Evolutionary conservation across 2,329 filamentous ascomycete species (phyloP).

Genomic region (Fusarium sp.): DNA sequence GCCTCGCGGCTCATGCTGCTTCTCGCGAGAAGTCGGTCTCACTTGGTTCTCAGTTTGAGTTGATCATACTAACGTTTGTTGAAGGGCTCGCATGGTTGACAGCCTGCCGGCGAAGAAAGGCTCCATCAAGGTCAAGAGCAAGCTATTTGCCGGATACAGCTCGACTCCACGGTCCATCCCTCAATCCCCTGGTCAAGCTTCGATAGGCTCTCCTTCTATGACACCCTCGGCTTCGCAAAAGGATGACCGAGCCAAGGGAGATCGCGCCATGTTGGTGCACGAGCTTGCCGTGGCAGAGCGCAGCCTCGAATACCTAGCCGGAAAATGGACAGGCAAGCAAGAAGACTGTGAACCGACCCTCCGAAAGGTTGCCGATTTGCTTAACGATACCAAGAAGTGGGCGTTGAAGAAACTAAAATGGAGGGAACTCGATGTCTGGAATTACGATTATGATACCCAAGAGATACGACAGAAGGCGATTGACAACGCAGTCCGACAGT

Average conservation of each 20-base stretch:
- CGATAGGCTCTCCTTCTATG: constrained; percentile 64
- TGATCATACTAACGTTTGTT: constrained; percentile 43
- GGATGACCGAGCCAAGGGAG: constrained; percentile 65
- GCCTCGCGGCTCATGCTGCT: constrained; percentile 51
- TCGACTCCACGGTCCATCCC: constrained; percentile 57
- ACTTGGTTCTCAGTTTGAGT: constrained; percentile 18
- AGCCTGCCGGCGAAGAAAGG: constrained; percentile 50
- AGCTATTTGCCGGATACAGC: constrained; percentile 54
- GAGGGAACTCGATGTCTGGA: constrained; percentile 74
- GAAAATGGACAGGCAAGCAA: constrained; percentile 63
- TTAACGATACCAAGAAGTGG: constrained; percentile 63
- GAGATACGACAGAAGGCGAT: constrained; percentile 70
- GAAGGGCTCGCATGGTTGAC: constrained; percentile 51
- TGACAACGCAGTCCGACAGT: constrained; percentile 70
- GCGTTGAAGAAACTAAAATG: constrained; percentile 67
- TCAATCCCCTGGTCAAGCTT: constrained; percentile 67
- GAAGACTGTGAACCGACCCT: constrained; percentile 67
- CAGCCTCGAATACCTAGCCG: constrained; percentile 60
- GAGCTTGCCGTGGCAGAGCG: constrained; percentile 68
- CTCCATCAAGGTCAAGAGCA: constrained; percentile 55
- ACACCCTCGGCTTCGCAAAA: constrained; percentile 63
- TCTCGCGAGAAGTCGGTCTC: constrained; percentile 51
- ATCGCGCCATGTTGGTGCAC: constrained; percentile 67
- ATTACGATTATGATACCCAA: constrained; percentile 65
- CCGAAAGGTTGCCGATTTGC: constrained; percentile 68